Evolutionary conservation across 129 eudicot species (phyloP).

Genomic region (Arctium lappa): DNA sequence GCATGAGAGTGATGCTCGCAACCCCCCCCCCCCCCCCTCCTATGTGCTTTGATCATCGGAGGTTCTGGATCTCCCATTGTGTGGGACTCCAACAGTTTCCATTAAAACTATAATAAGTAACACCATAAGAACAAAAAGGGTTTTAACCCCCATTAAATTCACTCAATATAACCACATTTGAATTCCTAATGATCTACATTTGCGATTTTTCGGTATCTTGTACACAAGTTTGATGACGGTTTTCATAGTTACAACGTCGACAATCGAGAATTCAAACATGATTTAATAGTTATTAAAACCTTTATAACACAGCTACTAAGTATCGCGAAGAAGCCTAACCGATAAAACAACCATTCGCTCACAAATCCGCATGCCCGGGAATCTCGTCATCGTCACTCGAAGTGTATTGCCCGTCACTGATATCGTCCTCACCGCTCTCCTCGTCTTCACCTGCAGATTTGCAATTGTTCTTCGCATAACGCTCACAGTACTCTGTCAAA

Average conservation of each 20-base stretch:
- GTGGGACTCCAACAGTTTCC: not conserved
- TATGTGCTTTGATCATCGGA: no score
- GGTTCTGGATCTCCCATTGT: no score
- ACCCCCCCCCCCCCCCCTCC: no score
- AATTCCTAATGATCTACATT: conserved; percentile 22
- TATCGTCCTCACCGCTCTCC: conserved; percentile 45
- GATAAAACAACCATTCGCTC: conserved; percentile 10
- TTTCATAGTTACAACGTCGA: not conserved
- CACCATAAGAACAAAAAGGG: conserved; percentile 7
- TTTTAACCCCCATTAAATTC: not conserved
- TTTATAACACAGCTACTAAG: conserved; percentile 6
- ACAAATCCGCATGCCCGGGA: conserved; percentile 49
- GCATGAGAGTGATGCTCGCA: no score
- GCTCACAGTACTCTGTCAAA: conserved; percentile 51
- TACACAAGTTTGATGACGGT: conserved; percentile 17
- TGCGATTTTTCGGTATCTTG: not conserved
- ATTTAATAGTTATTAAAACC: conserved; percentile 7
- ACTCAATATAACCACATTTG: conserved; percentile 14
- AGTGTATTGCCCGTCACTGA: conserved; percentile 47
- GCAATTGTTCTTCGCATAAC: conserved; percentile 45
- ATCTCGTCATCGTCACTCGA: conserved; percentile 48
- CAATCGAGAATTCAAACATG: not conserved
- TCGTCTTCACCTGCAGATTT: conserved; percentile 46
- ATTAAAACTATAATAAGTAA: not conserved
- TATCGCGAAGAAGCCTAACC: conserved; percentile 20